phyloP scores from a whole-genome alignment of 2,329 filamentous ascomycete species.

The Thelonectria olida region DNA sequence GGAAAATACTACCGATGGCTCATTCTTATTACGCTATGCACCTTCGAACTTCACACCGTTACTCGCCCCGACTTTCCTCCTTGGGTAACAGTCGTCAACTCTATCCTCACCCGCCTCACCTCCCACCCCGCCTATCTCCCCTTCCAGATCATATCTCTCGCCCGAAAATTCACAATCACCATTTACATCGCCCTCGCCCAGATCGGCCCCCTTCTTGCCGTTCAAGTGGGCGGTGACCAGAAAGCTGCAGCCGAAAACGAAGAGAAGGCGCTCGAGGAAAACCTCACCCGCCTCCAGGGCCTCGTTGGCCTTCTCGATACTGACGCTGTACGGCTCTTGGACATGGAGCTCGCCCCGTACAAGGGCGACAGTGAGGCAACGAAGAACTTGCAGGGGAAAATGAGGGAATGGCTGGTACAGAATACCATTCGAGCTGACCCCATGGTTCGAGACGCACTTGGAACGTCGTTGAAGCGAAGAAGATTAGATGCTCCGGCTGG shows the following conservation, averaged over 20 bases:
- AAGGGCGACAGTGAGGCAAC: constrained; percentile 74
- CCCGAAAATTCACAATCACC: constrained; percentile 79
- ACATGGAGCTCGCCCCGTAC: constrained; percentile 84
- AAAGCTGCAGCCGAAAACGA: constrained; percentile 45
- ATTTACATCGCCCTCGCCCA: constrained; percentile 86
- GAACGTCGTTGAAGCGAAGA: constrained; percentile 70
- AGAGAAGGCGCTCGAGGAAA: constrained; percentile 65
- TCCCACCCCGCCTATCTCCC: constrained; percentile 75
- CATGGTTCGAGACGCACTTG: constrained; percentile 84
- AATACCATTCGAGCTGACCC: constrained; percentile 83
- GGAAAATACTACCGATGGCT: constrained; percentile 74
- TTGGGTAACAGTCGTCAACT: constrained; percentile 58
- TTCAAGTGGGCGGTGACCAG: constrained; percentile 39
- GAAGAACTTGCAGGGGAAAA: constrained; percentile 67
- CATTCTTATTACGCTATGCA: constrained; percentile 60
- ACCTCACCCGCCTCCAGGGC: constrained; percentile 73
- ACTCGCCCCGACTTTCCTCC: constrained; percentile 63
- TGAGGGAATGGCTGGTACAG: constrained; percentile 88
- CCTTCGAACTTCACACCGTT: constrained; percentile 66
- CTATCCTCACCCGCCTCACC: constrained; percentile 49
- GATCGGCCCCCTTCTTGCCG: constrained; percentile 73
- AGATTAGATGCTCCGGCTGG: constrained; percentile 70
- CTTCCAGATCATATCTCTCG: constrained; percentile 82
- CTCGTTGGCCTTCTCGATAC: constrained; percentile 67
- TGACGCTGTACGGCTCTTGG: constrained; percentile 77